Percentiles rank a stretch among this genome's conserved stretches.
Conservation (phyloP, 2,329 filamentous ascomycete genomes). For the Pseudophaeomoniella oleicola region DNA sequence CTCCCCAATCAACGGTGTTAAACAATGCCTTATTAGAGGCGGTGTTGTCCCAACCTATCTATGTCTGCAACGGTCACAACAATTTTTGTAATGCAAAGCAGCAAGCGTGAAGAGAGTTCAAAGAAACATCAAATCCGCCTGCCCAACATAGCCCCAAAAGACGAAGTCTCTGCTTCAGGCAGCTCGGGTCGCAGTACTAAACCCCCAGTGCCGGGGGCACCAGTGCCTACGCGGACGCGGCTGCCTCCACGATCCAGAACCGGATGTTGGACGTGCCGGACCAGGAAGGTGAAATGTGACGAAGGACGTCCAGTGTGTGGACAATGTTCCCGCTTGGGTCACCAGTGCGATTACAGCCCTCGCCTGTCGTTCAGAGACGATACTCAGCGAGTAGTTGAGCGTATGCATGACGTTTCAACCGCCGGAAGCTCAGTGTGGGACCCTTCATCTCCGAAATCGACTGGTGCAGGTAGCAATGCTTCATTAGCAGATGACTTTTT, state of each 20-base stretch:
- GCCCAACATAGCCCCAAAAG: conserved; percentile 30
- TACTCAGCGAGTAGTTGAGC: conserved; percentile 34
- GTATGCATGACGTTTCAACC: conserved; percentile 37
- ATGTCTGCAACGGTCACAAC: conserved; percentile 15
- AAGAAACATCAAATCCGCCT: conserved; percentile 23
- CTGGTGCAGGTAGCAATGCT: conserved; percentile 14
- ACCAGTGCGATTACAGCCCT: conserved; percentile 43
- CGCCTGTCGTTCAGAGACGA: conserved; percentile 41
- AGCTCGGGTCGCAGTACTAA: conserved; percentile 17
- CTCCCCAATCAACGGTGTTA: too few species aligned
- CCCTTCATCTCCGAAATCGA: conserved; percentile 27
- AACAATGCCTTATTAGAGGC: too few species aligned
- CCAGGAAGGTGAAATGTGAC: conserved; percentile 37
- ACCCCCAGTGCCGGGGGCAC: conserved; percentile 13
- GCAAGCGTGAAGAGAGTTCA: conserved; percentile 20
- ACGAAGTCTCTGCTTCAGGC: conserved; percentile 17
- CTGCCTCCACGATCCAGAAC: conserved; percentile 39
- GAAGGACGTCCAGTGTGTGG: conserved; percentile 39
- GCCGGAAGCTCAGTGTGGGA: conserved; percentile 42
- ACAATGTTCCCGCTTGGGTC: conserved; percentile 41
- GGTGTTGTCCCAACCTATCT: too few species aligned
- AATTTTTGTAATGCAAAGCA: conserved; percentile 19
- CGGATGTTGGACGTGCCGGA: conserved; percentile 30
- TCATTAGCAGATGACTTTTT: conserved; percentile 29
- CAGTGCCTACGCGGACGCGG: conserved; percentile 24